Conservation (phyloP, 1,139 yeast species). For the Candida albicans region DNA sequence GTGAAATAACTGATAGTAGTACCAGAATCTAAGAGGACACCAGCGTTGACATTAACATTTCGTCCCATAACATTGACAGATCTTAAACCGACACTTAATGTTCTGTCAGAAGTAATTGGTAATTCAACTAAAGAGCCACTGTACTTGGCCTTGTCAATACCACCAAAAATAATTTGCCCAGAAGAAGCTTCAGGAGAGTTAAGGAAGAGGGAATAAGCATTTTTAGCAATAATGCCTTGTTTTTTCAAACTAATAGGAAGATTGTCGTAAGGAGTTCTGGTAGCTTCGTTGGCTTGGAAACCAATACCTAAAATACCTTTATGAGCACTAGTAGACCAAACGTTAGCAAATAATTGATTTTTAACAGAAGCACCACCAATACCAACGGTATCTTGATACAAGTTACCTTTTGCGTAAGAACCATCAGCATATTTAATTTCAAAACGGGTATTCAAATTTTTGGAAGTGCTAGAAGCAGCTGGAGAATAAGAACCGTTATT, state of each 20-base stretch:
- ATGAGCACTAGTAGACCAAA: conserved; percentile 10
- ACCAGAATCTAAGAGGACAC: conserved; percentile 23
- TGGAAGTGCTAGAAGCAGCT: not conserved
- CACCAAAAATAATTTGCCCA: conserved; percentile 32
- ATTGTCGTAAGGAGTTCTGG: conserved; percentile 25
- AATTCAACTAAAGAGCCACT: conserved; percentile 19
- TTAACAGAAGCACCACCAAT: conserved; percentile 11
- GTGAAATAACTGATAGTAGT: conserved; percentile 32
- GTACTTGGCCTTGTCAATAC: conserved; percentile 29
- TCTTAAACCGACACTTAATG: conserved; percentile 4
- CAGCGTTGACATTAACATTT: not conserved
- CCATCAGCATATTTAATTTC: conserved; percentile 11
- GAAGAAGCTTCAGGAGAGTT: conserved; percentile 19
- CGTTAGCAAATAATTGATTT: conserved; percentile 18
- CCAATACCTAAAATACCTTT: conserved; percentile 25
- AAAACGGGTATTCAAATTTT: conserved; percentile 9
- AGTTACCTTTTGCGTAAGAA: conserved; percentile 44
- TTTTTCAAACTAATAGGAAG: conserved; percentile 29
- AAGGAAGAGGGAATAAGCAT: conserved; percentile 37
- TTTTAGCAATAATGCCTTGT: conserved; percentile 49
- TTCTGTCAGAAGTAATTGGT: conserved; percentile 6
- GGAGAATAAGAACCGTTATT: conserved; percentile 2
- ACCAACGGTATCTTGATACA: conserved; percentile 50
- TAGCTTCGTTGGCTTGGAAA: conserved; percentile 13
- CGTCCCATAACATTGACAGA: not conserved